phyloP scores from a whole-genome alignment of 148 eudicot species.

The Salicornia ramosissima region DNA sequence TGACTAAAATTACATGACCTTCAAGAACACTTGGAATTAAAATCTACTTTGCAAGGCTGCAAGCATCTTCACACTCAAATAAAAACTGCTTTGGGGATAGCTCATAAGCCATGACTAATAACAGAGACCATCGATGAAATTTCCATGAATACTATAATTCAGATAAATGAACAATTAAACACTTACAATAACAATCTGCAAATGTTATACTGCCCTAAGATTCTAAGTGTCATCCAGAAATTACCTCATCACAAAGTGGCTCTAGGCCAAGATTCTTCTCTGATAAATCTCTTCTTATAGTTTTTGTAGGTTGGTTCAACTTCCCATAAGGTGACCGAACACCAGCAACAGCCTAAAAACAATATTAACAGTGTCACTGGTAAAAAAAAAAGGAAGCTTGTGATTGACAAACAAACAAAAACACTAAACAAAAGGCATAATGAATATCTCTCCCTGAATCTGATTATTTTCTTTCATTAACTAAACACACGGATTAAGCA shows the following conservation, averaged over 20 bases:
- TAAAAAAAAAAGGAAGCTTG: too few relatives aligned
- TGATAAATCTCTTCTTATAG: slow-evolving; percentile 41
- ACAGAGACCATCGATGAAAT: too few relatives aligned
- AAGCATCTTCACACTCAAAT: too few relatives aligned
- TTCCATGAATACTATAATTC: too few relatives aligned
- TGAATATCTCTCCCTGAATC: not conserved
- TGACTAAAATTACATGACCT: too few relatives aligned
- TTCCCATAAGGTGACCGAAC: slow-evolving; percentile 36
- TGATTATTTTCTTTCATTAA: not conserved
- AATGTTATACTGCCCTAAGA: not conserved
- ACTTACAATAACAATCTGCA: too few relatives aligned
- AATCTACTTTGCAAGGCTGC: too few relatives aligned
- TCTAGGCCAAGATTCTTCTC: slow-evolving; percentile 55
- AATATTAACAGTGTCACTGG: slow-evolving; percentile 11
- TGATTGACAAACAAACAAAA: too few relatives aligned
- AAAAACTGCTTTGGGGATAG: too few relatives aligned
- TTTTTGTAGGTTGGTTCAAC: slow-evolving; percentile 29
- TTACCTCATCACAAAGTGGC: slow-evolving; percentile 66
- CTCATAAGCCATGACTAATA: too few relatives aligned
- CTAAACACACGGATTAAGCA: not conserved
- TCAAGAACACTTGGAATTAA: too few relatives aligned
- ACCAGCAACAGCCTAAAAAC: slow-evolving; percentile 61
- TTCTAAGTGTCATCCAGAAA: not conserved
- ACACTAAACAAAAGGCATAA: not conserved
- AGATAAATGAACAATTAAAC: too few relatives aligned